Evolutionary conservation across 2,329 filamentous ascomycete species (phyloP), one percentile per base, ranked within the genome.

Genomic region (Colletotrichum camelliae): DNA sequence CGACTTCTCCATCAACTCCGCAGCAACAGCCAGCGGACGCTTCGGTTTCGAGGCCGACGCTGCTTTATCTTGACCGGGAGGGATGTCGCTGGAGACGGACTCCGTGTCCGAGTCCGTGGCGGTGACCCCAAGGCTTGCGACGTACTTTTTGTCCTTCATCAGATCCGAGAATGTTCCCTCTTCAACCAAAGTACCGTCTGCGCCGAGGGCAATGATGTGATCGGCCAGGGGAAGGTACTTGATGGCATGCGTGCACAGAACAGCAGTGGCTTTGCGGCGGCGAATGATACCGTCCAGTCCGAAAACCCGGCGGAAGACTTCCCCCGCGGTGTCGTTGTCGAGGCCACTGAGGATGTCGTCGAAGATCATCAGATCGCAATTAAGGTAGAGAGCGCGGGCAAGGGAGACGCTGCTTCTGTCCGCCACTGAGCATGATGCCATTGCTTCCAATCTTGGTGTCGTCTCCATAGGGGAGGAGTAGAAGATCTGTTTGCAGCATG

Each of bases 151-250:
- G 65, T 83, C 81, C 1, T 77, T 78, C 64, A 77, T 74, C 15
- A 87, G 80, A 18, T 84, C 79, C 4, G 80, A 68, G 33, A 86
- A 87, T 1, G 77, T 82, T 2, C 77, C 77, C 43, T 90, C 85
- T 37, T 90, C 88, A 1, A 86, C 80, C 2, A 90, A 75, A 0
- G 78, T 82, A 0, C 88, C 88, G 12, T 85, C 83, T 1, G 78
- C 43, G 0, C 84, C 84, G 0, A 91, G 83, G 0, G 85, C 87
- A 52, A 91, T 85, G 9, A 91, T 86, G 39, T 88, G 85, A 60
- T 91, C 87, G 70, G 82, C 86, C 43, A 79, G 77, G 0, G 83
- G 81, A 5, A 87, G 69, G 61, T 82, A 80, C 0, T 80, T 78
- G 6, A 84, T 76, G 0, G 82, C 82, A 57, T 85, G 83, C 1